Base-by-base conservation (phyloP, 2,329 filamentous ascomycete genomes). In the Stemphylium vesicarium region DNA sequence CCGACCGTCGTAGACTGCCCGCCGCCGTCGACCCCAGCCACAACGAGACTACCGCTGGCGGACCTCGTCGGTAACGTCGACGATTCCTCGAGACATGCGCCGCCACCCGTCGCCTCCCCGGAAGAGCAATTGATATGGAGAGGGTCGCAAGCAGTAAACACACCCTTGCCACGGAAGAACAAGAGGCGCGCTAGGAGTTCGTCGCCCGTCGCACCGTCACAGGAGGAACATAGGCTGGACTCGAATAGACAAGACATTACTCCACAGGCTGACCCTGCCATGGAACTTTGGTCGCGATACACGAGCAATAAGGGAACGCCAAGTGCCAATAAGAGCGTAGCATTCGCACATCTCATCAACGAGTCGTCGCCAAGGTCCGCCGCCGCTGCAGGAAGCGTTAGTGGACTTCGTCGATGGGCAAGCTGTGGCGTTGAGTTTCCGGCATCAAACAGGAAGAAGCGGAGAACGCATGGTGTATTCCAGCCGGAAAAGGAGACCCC, bases 101-200 rank as follows among this genome's bases (percentile, higher is more conserved):
- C 77, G 22, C 77, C 77, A 46, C 77, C 80, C 16, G 72, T 77
- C n/a, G 69, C 77, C 15, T 86, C 85, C 1, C 85, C 85, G 0
- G 82, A 86, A 59, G 85, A 88, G 58, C 82, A 85, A 64, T 78
- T 88, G 39, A 79, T 81, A 43, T 88, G 85, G 85, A 81, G 85
- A 36, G 71, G 72, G 12, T 79, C 79, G 11, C 79, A 78, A 59
- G 77, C 77, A 5, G 69, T 75, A 7, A 72, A 73, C 33, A 76
- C 79, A 16, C 78, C 79, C 13, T 67, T 80, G 1, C 61, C 64
- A 2, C 73, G 76, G 32, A 75, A 77, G 40, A 75, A 76, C 59
- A 74, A 75, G 49, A 80, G 80, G 63, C 73, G 80, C 39, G 78
- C 79, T 4, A 69, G 75, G 53, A 81, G 79, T 62, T 81, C 80